These are phyloP conservation scores for Kitagawia praeruptora DNA, from an alignment of 129 eudicot genomes.

Conservation along the genomic window DNA sequence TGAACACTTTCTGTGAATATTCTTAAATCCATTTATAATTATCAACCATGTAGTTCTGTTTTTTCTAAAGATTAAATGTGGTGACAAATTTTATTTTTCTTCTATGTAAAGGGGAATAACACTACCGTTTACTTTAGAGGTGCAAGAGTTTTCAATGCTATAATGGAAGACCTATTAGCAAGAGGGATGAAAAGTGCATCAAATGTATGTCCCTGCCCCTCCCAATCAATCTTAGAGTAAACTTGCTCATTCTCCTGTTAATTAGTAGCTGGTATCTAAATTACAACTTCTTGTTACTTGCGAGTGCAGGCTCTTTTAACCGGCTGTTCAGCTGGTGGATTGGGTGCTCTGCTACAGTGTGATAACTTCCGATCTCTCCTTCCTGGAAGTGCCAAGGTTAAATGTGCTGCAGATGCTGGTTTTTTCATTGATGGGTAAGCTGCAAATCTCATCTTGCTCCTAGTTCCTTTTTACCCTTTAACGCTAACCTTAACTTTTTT, in stretches of 20 bases:
- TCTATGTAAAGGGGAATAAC: not conserved
- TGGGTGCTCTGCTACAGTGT: conserved; percentile 7
- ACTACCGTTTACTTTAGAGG: not conserved
- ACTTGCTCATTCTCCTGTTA: not conserved
- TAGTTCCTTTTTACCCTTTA: not conserved
- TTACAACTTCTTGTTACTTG: not conserved
- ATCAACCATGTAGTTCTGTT: not conserved
- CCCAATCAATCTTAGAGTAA: not conserved
- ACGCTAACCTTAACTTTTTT: not conserved
- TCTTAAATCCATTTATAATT: not conserved
- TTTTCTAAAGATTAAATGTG: not conserved
- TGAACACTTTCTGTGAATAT: not conserved
- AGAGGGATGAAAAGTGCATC: not conserved
- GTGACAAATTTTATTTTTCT: not conserved
- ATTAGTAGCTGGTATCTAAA: not conserved
- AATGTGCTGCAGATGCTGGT: conserved; percentile 5
- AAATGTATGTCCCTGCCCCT: not conserved
- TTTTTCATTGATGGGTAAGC: conserved; percentile 4
- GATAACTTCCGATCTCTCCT: not conserved
- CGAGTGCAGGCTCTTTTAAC: conserved; percentile 1
- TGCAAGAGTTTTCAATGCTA: conserved; percentile 5
- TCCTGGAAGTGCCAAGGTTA: not conserved
- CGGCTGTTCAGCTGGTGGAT: conserved; percentile 11
- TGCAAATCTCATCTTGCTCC: not conserved
- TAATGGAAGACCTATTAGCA: conserved; percentile 2